phyloP scores from a whole-genome alignment of 1,139 yeast species.

The Wickerhamomyces sp. region DNA sequence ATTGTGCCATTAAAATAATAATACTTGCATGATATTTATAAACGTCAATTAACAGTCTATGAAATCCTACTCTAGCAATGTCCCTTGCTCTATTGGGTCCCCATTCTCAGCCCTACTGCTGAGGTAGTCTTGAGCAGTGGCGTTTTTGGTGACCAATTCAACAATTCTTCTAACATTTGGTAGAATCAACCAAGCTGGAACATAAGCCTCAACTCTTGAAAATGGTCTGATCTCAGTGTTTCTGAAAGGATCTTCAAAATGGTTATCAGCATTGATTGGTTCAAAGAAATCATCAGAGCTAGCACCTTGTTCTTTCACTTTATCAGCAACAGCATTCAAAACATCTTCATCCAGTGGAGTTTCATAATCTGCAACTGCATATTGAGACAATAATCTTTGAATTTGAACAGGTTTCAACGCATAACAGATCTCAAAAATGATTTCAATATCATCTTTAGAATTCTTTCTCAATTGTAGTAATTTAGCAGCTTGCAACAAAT shows the following conservation, averaged over 20 bases:
- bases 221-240: slow-evolving; percentile 80
- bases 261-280: slow-evolving; percentile 62
- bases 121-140: slow-evolving; percentile 34
- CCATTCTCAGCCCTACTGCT: slow-evolving; percentile 6
- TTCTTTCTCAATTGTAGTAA: slow-evolving; percentile 87
- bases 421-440: slow-evolving; percentile 92
- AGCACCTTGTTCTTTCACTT: slow-evolving; percentile 63
- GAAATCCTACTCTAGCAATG: not conserved
- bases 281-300: slow-evolving; percentile 59
- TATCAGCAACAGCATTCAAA: slow-evolving; percentile 76
- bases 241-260: slow-evolving; percentile 85
- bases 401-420: slow-evolving; percentile 91
- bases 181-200: slow-evolving; percentile 90
- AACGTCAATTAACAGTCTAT: not conserved
- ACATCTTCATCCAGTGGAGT: slow-evolving; percentile 87
- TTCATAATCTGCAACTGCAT: slow-evolving; percentile 92
- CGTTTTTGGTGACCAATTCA: slow-evolving; percentile 84
- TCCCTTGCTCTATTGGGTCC: slow-evolving; percentile 1
- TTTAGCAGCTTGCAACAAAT: slow-evolving; percentile 90
- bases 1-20: too few relatives aligned
- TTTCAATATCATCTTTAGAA: slow-evolving; percentile 85
- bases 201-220: slow-evolving; percentile 89
- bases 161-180: slow-evolving; percentile 87
- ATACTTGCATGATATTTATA: not conserved
- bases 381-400: slow-evolving; percentile 85